Evolutionary conservation across 805 yeast genomes (phyloP).

Genomic region (Candida patagonica): DNA sequence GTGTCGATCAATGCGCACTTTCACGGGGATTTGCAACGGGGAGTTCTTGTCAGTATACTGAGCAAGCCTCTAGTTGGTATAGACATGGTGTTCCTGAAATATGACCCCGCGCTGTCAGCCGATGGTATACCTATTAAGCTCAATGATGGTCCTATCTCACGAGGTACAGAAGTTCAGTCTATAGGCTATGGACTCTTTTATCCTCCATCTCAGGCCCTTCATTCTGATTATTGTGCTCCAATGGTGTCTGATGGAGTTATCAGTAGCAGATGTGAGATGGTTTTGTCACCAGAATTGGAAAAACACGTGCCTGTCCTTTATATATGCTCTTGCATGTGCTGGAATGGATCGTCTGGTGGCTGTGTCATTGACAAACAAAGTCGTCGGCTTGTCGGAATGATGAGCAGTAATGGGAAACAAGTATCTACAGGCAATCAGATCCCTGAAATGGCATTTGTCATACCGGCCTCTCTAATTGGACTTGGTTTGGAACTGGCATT

Average conservation of each 20-base stretch:
- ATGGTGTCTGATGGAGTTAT: slow-evolving; percentile 24
- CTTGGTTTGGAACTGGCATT: slow-evolving; percentile 16
- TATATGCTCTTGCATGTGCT: slow-evolving; percentile 28
- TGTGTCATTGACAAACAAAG: slow-evolving; percentile 19
- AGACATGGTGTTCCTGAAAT: slow-evolving; percentile 23
- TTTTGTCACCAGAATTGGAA: background rate
- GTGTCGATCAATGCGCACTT: background rate
- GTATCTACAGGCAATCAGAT: slow-evolving; percentile 25
- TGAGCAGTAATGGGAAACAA: slow-evolving; percentile 30
- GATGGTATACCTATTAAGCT: background rate
- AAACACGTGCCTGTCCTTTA: slow-evolving; percentile 18
- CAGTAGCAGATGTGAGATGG: slow-evolving; percentile 14
- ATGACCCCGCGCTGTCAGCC: background rate
- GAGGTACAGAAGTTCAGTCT: slow-evolving; percentile 21
- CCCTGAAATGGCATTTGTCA: slow-evolving; percentile 29
- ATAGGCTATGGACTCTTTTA: slow-evolving; percentile 28
- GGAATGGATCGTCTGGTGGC: slow-evolving; percentile 34
- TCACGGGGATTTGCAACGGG: slow-evolving; percentile 11
- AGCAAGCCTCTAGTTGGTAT: slow-evolving; percentile 23
- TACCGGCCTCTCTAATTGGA: slow-evolving; percentile 22
- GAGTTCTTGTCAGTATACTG: slow-evolving; percentile 10
- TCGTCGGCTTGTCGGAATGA: slow-evolving; percentile 25
- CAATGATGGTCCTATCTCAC: background rate
- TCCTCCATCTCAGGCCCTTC: slow-evolving; percentile 18
- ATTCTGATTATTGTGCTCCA: slow-evolving; percentile 4